Evolutionary conservation across 257 asterid species (phyloP).

Genomic region (Ajuga chamaepitys): DNA sequence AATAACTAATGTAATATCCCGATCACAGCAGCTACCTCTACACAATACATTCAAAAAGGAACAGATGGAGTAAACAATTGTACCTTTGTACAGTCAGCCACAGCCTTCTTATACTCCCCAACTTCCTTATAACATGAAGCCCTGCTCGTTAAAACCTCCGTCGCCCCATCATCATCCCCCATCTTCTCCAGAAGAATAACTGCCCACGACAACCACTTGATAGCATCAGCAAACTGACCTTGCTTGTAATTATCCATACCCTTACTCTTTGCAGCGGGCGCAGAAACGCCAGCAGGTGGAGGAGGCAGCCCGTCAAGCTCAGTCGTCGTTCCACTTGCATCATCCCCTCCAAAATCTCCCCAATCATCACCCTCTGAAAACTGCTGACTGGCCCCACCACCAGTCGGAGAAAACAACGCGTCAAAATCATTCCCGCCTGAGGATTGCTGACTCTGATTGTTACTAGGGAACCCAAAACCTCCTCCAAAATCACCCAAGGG

Average conservation of each 20-base stretch:
- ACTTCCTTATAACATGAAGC: constrained; percentile 97
- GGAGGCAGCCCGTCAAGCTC: constrained; percentile 97
- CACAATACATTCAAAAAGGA: neutral
- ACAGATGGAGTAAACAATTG: neutral
- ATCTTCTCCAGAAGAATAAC: constrained; percentile 66
- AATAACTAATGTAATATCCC: neutral
- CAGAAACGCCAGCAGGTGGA: constrained; percentile 76
- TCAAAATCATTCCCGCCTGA: constrained; percentile 50
- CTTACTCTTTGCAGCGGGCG: constrained; percentile 59
- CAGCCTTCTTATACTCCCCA: constrained; percentile 99
- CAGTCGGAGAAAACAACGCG: constrained; percentile 33
- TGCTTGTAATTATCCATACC: constrained; percentile 59
- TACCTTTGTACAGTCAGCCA: constrained; percentile 98
- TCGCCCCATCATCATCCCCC: constrained; percentile 37
- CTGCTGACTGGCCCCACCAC: constrained; percentile 30
- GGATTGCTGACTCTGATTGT: constrained; percentile 30
- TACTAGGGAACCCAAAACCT: constrained; percentile 37
- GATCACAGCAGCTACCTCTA: neutral
- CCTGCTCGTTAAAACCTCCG: constrained; percentile 52
- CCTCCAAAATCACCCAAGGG: constrained; percentile 51
- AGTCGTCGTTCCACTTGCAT: constrained; percentile 55
- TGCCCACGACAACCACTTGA: constrained; percentile 78
- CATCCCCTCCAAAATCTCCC: constrained; percentile 63
- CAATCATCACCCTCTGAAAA: constrained; percentile 57
- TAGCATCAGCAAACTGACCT: constrained; percentile 90